Base-by-base conservation (phyloP, 495 filamentous ascomycete genomes). In the Mytilinidion resinicola region DNA sequence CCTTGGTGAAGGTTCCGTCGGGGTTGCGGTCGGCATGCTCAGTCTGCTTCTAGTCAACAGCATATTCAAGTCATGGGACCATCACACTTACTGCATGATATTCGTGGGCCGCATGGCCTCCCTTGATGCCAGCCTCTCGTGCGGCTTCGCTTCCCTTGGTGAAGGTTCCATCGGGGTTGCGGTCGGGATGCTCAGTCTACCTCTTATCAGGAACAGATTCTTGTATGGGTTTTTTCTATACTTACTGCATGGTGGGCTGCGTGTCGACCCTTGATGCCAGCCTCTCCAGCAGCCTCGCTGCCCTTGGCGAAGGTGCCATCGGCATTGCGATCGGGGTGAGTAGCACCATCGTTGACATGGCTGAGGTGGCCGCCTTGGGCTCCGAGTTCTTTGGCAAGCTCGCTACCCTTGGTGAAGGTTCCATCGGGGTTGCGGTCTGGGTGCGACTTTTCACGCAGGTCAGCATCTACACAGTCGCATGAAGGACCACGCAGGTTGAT, bases 161-260 rank as follows among this genome's bases (percentile, higher is more conserved):
- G 67, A 69, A 69, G 35, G 67, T 66, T 19, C 67, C 67, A 39
- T 66, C 63, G 8, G 66, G 56, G 49, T 62, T 62, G 51, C 62
- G 63, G 49, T 54, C 60, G n/a, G 42, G 25, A 6, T 55, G 46
- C 11, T 4, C 9, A 9, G 48, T 21, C 20, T 33, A 10, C 21
- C 6, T 3, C 25, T 6, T 6, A 30, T 30, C 25, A 30, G 25
- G 2, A 6, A 30, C 25, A 2, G 2, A 30, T n/a, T n/a, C n/a
- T n/a, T n/a, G n/a, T n/a, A n/a, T n/a, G n/a, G n/a, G n/a, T n/a
- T n/a, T n/a, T n/a, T n/a, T n/a, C n/a, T n/a, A n/a, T n/a, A n/a
- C n/a, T n/a, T n/a, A n/a, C n/a, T 30, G 25, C 6, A 30, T 30
- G 25, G 35, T 65, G 60, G 37, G 60, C 56, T 6, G 65, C 57